A percentile compares a stretch with the other conserved stretches of the same genome.
Conservation (phyloP, 2,329 filamentous ascomycete species). For the Fusarium stilboides region DNA sequence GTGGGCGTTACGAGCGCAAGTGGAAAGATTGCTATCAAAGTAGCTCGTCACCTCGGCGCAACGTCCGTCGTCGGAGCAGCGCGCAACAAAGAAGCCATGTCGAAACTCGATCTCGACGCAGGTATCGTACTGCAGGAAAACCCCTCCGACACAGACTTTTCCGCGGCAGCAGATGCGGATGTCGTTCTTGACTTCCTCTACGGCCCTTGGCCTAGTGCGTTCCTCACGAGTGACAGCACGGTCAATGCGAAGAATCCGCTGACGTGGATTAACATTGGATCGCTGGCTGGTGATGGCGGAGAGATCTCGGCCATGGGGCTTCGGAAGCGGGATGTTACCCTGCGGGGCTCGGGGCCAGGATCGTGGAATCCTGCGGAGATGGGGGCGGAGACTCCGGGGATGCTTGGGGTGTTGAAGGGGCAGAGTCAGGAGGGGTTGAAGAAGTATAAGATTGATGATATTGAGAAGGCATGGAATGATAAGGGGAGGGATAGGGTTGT, state of each 20-base stretch:
- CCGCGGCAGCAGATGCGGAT: slow-evolving; percentile 62
- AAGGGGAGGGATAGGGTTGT: slow-evolving; percentile 49
- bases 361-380: slow-evolving; percentile 56
- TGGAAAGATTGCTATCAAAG: slow-evolving; percentile 65
- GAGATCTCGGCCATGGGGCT: slow-evolving; percentile 61
- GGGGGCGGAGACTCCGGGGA: slow-evolving; percentile 41
- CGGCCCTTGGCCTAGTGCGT: slow-evolving; percentile 60
- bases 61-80: slow-evolving; percentile 66
- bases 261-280: slow-evolving; percentile 69
- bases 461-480: slow-evolving; percentile 48
- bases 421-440: slow-evolving; percentile 41
- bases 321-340: slow-evolving; percentile 64
- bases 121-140: slow-evolving; percentile 60
- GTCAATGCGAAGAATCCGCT: slow-evolving; percentile 56
- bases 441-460: slow-evolving; percentile 44
- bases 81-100: slow-evolving; percentile 61
- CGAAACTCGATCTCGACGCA: slow-evolving; percentile 62
- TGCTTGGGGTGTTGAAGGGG: slow-evolving; percentile 50
- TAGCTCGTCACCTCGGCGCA: slow-evolving; percentile 65
- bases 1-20: slow-evolving; percentile 68
- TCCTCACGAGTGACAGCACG: slow-evolving; percentile 59
- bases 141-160: slow-evolving; percentile 62
- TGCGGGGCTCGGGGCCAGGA: slow-evolving; percentile 63
- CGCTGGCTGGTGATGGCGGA: slow-evolving; percentile 58
- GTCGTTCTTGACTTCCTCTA: slow-evolving; percentile 72